These are phyloP conservation scores for Passalora sequoiae DNA, from an alignment of 2,329 filamentous ascomycete species.

Conservation along the genomic window DNA sequence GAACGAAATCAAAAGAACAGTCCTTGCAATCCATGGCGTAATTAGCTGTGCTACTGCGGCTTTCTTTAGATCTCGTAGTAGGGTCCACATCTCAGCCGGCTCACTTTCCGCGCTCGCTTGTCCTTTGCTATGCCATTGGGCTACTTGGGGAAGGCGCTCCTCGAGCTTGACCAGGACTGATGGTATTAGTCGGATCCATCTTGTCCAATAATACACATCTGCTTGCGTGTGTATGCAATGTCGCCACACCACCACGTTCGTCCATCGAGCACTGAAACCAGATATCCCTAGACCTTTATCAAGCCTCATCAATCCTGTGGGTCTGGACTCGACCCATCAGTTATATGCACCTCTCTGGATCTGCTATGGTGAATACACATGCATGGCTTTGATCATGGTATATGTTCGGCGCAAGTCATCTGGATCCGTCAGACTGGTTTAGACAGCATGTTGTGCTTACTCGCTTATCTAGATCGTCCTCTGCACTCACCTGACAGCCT, in stretches of 20 bases:
- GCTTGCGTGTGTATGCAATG: neutral
- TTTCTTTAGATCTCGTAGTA: constrained; percentile 2
- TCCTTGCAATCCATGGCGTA: constrained; percentile 5
- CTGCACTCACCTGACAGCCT: constrained; percentile 17
- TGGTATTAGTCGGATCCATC: neutral
- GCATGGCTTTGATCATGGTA: constrained; percentile 22
- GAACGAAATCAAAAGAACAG: neutral
- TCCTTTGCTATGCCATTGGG: constrained; percentile 3
- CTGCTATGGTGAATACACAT: constrained; percentile 11
- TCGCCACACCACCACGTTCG: constrained; percentile 8
- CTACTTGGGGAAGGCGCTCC: constrained; percentile 3
- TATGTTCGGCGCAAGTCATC: constrained; percentile 18
- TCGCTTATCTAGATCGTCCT: constrained; percentile 29
- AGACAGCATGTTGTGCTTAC: constrained; percentile 28
- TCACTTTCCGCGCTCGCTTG: constrained; percentile 11
- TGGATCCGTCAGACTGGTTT: constrained; percentile 25
- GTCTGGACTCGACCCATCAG: constrained; percentile 14
- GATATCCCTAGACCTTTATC: constrained; percentile 6
- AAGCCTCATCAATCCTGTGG: constrained; percentile 13
- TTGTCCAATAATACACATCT: constrained; percentile 8
- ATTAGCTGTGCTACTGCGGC: constrained; percentile 10
- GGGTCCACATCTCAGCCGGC: constrained; percentile 5
- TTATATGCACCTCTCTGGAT: constrained; percentile 19
- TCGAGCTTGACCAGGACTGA: neutral
- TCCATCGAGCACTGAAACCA: neutral